phyloP scores from a whole-genome alignment of 225 moss, liverwort and hornwort species.

The Ulota crispa region DNA sequence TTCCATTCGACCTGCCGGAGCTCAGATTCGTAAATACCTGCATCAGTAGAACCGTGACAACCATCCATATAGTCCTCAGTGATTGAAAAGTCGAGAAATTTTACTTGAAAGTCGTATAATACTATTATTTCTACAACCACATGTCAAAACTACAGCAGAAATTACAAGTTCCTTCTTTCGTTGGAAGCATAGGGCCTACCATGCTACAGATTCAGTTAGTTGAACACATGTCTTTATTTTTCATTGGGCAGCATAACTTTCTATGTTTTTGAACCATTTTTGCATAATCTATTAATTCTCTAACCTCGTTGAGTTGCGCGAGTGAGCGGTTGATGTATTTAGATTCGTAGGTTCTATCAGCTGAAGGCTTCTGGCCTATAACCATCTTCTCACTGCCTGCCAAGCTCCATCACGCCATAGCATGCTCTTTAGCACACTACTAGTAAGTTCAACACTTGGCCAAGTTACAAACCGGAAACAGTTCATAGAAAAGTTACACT shows the following conservation, averaged over 20 bases:
- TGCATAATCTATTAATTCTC: background rate
- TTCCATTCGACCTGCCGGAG: constrained; percentile 50
- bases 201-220: background rate
- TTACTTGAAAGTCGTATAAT: background rate
- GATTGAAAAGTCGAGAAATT: background rate
- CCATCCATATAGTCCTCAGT: background rate
- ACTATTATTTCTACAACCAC: background rate
- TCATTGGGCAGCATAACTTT: background rate
- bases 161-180: background rate
- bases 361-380: constrained; percentile 41
- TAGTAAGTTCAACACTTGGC: background rate
- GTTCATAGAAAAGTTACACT: background rate
- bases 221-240: background rate
- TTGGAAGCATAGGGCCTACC: background rate
- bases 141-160: background rate
- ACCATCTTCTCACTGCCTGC: constrained; percentile 77
- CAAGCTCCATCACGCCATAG: constrained; percentile 20
- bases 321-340: constrained; percentile 75
- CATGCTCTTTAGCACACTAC: constrained; percentile 10
- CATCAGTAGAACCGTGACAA: constrained; percentile 11
- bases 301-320: constrained; percentile 73
- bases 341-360: constrained; percentile 71
- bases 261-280: background rate
- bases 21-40: constrained; percentile 71
- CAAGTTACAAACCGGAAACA: background rate